Evolutionary conservation across 768 basidiomycete genomes (phyloP).

Genomic region (Omphalotus guepiniiformis): DNA sequence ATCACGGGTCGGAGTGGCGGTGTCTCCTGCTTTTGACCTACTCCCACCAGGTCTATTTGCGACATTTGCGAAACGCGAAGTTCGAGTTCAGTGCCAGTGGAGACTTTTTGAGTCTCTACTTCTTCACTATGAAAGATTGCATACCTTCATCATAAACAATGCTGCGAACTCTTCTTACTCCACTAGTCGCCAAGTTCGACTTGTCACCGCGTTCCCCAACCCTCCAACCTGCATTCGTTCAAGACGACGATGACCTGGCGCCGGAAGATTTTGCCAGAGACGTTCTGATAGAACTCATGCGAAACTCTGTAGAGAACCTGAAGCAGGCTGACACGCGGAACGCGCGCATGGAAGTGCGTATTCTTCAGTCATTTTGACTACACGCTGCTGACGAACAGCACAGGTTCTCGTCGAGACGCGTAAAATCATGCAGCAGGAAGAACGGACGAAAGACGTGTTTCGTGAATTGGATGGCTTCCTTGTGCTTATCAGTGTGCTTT

Average conservation of each 20-base stretch:
- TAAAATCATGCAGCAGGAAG: slow-evolving; percentile 61
- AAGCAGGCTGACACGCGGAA: slow-evolving; percentile 49
- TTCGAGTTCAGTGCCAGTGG: no score
- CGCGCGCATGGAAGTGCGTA: slow-evolving; percentile 50
- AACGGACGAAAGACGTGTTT: slow-evolving; percentile 68
- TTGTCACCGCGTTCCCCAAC: slow-evolving; percentile 30
- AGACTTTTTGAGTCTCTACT: no score
- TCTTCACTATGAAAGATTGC: no score
- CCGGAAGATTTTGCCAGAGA: slow-evolving; percentile 75
- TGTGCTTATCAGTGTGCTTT: slow-evolving; percentile 67
- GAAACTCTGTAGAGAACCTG: slow-evolving; percentile 63
- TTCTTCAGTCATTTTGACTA: background rate
- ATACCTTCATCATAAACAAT: slow-evolving; percentile 32
- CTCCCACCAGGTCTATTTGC: no score
- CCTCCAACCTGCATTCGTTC: slow-evolving; percentile 13
- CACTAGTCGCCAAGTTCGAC: slow-evolving; percentile 54
- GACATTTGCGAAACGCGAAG: no score
- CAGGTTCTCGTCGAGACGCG: slow-evolving; percentile 67
- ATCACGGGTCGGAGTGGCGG: no score
- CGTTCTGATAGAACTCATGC: slow-evolving; percentile 67
- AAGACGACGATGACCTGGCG: slow-evolving; percentile 34
- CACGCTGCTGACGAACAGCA: no score
- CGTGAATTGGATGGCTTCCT: slow-evolving; percentile 81
- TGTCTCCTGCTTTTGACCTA: no score
- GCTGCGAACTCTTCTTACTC: slow-evolving; percentile 57